These are phyloP conservation scores for Selaginella moellendorffii DNA, from an alignment of 75 land plant genomes.

Conservation along the genomic window DNA sequence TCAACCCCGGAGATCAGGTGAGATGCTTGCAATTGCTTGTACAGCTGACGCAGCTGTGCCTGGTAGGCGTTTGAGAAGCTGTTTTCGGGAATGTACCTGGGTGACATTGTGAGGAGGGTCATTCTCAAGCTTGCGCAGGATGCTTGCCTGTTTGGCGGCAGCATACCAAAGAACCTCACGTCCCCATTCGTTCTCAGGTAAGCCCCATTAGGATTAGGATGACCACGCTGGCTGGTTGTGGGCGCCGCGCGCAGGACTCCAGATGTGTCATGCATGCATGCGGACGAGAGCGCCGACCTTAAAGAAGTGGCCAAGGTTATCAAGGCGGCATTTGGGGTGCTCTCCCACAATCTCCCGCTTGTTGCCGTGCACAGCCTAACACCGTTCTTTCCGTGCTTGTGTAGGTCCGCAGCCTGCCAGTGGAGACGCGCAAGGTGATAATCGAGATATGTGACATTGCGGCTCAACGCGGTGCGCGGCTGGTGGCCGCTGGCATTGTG, in stretches of 20 bases:
- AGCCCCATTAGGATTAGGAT: not conserved
- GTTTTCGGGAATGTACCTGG: conserved; percentile 67
- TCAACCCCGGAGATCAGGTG: conserved; percentile 27
- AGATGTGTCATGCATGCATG: conserved; percentile 14
- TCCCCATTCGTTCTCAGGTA: conserved; percentile 42
- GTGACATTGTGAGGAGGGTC: conserved; percentile 58
- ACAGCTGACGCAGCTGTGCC: not conserved
- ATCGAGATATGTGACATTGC: conserved; percentile 45
- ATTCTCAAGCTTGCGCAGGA: conserved; percentile 50
- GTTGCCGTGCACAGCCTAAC: not conserved
- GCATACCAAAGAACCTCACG: conserved; percentile 35
- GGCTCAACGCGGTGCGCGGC: conserved; percentile 43
- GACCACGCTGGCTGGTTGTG: not conserved
- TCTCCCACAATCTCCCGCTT: not conserved
- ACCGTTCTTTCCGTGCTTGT: not conserved
- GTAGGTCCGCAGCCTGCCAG: conserved; percentile 23
- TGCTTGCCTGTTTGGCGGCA: conserved; percentile 47
- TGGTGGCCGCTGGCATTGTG: conserved; percentile 61
- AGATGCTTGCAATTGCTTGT: not conserved
- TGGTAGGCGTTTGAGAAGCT: conserved; percentile 61
- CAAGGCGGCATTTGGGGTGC: not conserved
- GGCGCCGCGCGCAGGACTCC: conserved; percentile 12
- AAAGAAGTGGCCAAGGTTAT: conserved; percentile 8
- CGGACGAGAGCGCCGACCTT: conserved; percentile 12
- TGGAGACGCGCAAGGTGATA: conserved; percentile 31